Percentiles rank a stretch among this genome's conserved stretches.
These are phyloP conservation scores for Zymoseptoria pseudotritici DNA, from an alignment of 2,329 filamentous ascomycete species.

Conservation along the genomic window DNA sequence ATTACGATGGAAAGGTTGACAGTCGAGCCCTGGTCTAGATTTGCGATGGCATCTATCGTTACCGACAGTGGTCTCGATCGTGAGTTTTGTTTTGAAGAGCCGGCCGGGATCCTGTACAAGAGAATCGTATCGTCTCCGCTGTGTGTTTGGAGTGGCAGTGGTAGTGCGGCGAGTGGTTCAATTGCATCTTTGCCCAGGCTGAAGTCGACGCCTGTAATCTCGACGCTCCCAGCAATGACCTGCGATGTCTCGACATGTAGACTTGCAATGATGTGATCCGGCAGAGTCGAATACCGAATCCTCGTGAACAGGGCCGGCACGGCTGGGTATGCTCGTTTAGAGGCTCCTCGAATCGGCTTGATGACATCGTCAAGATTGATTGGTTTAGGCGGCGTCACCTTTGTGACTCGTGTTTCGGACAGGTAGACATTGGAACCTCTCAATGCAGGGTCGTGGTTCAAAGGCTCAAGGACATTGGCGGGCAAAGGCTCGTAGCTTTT, in stretches of 20 bases:
- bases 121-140: slow-evolving; percentile 70
- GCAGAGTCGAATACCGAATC: slow-evolving; percentile 62
- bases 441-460: slow-evolving; percentile 52
- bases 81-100: not conserved
- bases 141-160: slow-evolving; percentile 27
- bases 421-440: slow-evolving; percentile 52
- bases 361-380: slow-evolving; percentile 52
- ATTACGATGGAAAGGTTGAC: slow-evolving; percentile 20
- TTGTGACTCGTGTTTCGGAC: slow-evolving; percentile 66
- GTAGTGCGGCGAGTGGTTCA: slow-evolving; percentile 29
- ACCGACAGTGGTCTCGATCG: slow-evolving; percentile 7
- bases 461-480: slow-evolving; percentile 69
- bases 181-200: slow-evolving; percentile 52
- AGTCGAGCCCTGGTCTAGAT: slow-evolving; percentile 16
- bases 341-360: slow-evolving; percentile 57
- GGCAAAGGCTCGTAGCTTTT: slow-evolving; percentile 61
- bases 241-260: slow-evolving; percentile 25
- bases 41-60: slow-evolving; percentile 15
- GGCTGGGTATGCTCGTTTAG: slow-evolving; percentile 56
- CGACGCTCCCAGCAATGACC: slow-evolving; percentile 34
- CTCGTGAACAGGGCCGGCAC: slow-evolving; percentile 65
- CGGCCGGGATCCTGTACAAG: slow-evolving; percentile 45
- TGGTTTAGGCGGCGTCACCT: slow-evolving; percentile 58
- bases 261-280: slow-evolving; percentile 21
- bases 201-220: slow-evolving; percentile 53